Conservation (phyloP, 148 eudicot species). For the Pouteria glomerata region DNA sequence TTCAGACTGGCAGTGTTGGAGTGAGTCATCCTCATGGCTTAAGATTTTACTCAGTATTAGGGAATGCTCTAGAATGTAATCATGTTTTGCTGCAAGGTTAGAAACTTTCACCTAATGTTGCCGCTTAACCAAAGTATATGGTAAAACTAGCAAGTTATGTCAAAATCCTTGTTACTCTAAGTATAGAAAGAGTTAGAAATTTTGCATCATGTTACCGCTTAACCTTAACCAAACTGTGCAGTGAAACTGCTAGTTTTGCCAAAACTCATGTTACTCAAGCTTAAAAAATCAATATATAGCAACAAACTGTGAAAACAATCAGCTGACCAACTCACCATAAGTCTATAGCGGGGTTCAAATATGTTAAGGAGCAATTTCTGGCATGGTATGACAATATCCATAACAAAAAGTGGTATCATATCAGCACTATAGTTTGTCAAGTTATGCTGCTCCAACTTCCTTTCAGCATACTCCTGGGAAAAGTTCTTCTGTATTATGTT, state of each 20-base stretch:
- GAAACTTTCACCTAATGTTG: neutral
- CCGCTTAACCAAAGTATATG: neutral
- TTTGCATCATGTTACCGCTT: neutral
- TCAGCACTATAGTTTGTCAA: slow-evolving; percentile 65
- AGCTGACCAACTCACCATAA: slow-evolving; percentile 65
- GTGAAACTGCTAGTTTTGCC: neutral
- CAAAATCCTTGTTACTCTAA: neutral
- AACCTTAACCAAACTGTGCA: neutral
- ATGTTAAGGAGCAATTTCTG: slow-evolving; percentile 85
- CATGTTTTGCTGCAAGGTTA: neutral
- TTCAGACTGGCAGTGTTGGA: neutral
- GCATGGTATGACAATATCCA: slow-evolving; percentile 94
- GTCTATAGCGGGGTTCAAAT: slow-evolving; percentile 99
- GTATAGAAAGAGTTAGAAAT: too few relatives aligned
- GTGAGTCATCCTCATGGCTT: neutral
- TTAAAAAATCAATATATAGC: neutral
- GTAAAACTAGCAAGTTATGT: neutral
- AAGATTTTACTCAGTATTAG: slow-evolving; percentile 3
- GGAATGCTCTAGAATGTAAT: neutral
- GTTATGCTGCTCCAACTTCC: slow-evolving; percentile 71
- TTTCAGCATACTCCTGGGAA: slow-evolving; percentile 85
- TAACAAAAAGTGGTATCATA: slow-evolving; percentile 93
- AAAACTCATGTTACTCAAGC: neutral
- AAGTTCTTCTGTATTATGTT: slow-evolving; percentile 84
- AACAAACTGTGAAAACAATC: neutral